Percentiles rank a stretch among this genome's conserved stretches.
phyloP scores from a whole-genome alignment of 1,284 basidiomycete genomes.

The Melanopsichium pennsylvanicum region DNA sequence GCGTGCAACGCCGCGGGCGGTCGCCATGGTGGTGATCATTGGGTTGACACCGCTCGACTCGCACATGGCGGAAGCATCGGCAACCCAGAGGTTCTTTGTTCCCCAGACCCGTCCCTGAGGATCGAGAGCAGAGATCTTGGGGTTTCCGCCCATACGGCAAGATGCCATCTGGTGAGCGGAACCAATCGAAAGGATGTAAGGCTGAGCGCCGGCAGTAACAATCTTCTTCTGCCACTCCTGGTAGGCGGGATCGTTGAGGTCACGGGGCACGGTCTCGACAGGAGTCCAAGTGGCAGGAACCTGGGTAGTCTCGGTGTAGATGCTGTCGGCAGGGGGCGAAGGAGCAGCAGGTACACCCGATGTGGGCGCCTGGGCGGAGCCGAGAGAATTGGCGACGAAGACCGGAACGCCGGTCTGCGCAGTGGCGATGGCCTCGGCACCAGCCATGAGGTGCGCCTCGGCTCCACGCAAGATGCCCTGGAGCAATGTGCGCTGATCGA shows the following conservation, averaged over 20 bases:
- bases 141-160: slow-evolving; percentile 66
- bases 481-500: slow-evolving; percentile 65
- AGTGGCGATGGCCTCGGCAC: slow-evolving; percentile 67
- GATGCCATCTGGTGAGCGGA: slow-evolving; percentile 67
- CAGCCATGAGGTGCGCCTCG: slow-evolving; percentile 67
- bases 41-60: slow-evolving; percentile 69
- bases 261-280: slow-evolving; percentile 49
- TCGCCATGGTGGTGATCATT: slow-evolving; percentile 67
- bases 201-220: slow-evolving; percentile 40
- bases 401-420: slow-evolving; percentile 61
- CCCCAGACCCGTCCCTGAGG: slow-evolving; percentile 68
- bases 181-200: slow-evolving; percentile 47
- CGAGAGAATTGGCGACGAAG: slow-evolving; percentile 16
- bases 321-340: slow-evolving; percentile 13
- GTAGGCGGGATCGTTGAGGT: slow-evolving; percentile 55
- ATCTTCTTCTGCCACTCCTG: slow-evolving; percentile 61
- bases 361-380: slow-evolving; percentile 4
- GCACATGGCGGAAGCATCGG: slow-evolving; percentile 68
- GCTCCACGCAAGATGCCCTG: slow-evolving; percentile 66
- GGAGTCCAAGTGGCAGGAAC: slow-evolving; percentile 54
- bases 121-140: slow-evolving; percentile 65
- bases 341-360: slow-evolving; percentile 9
- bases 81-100: slow-evolving; percentile 67
- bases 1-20: slow-evolving; percentile 55
- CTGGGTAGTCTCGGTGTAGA: slow-evolving; percentile 53